Evolutionary conservation across 2,329 filamentous ascomycete genomes (phyloP), one percentile per base, ranked within the genome.

Genomic region (Nothophoma quercina): DNA sequence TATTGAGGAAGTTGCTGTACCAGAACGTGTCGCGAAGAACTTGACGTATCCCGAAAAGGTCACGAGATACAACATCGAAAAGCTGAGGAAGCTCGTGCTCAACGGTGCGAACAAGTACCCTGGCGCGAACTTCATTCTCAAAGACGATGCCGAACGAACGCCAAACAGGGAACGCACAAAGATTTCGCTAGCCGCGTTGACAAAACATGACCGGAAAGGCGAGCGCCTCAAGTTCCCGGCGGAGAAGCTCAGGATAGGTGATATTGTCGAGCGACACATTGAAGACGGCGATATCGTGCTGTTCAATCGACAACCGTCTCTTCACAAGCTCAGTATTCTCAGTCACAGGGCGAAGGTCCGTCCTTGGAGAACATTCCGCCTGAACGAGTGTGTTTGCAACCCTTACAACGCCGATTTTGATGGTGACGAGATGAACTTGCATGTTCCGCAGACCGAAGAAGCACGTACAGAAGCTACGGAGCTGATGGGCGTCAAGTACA

Each of bases 381-480:
- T 99, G 15, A 99, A 99, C 71, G 95, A 99, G 73, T 99, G 95
- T 84, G 95, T 96, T 1, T 99, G 95, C 76, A 93, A 90, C 56
- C 95, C 95, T 3, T 99, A 99, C 81, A 99, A 99, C 65, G 95
- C 95, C 49, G 95, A 99, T 84, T 99, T 99, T 64, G 95, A 99
- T 67, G 95, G 95, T 55, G 95, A 99, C 65, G 95, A 99, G 75
- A 99, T 99, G 95, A 99, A 99, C 66, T 78, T 99, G 39, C 95
- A 99, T 76, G 93, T 99, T 13, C 95, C 95, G 2, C 95, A 99
- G 72, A 98, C 95, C 0, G 95, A 99, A 77, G 95, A 99, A 75
- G 93, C 95, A 9, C 85, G 95, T 51, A 91, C 93, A 2, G 95
- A 99, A 75, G 95, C 95, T 0, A 96, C 96, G 67, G 92, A 93